Evolutionary conservation across 2,329 filamentous ascomycete species (phyloP).

Genomic region (Ceratocystis variospora): DNA sequence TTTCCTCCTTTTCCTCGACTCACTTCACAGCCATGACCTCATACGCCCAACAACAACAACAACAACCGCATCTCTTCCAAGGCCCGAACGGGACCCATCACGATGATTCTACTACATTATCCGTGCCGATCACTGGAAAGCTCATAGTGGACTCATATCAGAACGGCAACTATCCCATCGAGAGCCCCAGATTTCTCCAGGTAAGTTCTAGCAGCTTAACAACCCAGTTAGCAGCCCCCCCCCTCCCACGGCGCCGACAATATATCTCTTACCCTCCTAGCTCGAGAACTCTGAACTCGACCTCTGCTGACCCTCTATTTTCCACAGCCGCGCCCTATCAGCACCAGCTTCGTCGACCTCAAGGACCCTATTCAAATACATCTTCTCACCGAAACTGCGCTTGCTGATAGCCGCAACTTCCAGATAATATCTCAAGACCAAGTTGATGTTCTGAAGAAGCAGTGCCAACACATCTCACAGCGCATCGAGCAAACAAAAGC

Average conservation of each 20-base stretch:
- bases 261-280: background rate
- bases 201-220: background rate
- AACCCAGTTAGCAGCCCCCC: background rate
- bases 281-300: background rate
- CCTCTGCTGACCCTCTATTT: conserved; percentile 21
- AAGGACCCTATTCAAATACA: conserved; percentile 73
- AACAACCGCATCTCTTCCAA: background rate
- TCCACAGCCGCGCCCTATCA: conserved; percentile 35
- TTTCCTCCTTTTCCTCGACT: background rate
- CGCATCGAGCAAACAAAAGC: conserved; percentile 71
- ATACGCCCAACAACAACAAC: conserved; percentile 5
- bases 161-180: conserved; percentile 13
- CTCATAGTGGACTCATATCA: conserved; percentile 16
- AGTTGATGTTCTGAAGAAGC: conserved; percentile 81
- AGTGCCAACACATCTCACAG: conserved; percentile 55
- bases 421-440: conserved; percentile 83
- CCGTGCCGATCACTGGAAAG: conserved; percentile 11
- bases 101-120: background rate
- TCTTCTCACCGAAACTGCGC: conserved; percentile 81
- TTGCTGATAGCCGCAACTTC: conserved; percentile 74
- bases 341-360: conserved; percentile 44
- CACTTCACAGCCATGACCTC: background rate
- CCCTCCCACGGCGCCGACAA: background rate
- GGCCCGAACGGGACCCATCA: background rate
- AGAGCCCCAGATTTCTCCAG: conserved; percentile 13